phyloP scores from a whole-genome alignment of 176 grass and related monocot species.

The Thalia dealbata region DNA sequence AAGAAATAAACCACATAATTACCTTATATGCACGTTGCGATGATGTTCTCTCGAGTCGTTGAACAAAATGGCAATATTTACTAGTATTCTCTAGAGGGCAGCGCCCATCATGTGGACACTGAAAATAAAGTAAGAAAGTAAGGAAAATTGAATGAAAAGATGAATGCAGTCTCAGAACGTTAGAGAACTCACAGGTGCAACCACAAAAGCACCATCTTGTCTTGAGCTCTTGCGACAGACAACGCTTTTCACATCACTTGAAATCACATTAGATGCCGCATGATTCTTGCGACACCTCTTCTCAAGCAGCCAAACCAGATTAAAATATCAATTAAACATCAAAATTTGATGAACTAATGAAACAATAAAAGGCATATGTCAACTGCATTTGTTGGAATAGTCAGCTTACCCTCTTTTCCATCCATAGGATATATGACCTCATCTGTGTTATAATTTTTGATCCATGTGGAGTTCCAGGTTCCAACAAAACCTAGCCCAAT shows the following conservation, averaged over 20 bases:
- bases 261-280: slow-evolving; percentile 24
- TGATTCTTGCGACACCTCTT: slow-evolving; percentile 49
- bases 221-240: slow-evolving; percentile 25
- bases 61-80: slow-evolving; percentile 98
- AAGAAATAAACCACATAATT: background rate
- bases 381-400: slow-evolving; percentile 2
- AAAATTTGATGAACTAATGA: slow-evolving; percentile 14
- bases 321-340: slow-evolving; percentile 17
- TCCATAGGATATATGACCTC: slow-evolving; percentile 97
- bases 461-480: slow-evolving; percentile 97
- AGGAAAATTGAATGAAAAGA: background rate
- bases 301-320: slow-evolving; percentile 22
- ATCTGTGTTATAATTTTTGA: slow-evolving; percentile 92
- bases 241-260: slow-evolving; percentile 45
- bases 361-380: slow-evolving; percentile 11
- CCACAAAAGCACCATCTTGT: slow-evolving; percentile 77
- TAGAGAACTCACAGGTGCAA: slow-evolving; percentile 73
- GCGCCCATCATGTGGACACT: slow-evolving; percentile 88
- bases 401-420: slow-evolving; percentile 86
- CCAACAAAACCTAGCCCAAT: slow-evolving; percentile 69
- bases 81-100: slow-evolving; percentile 84
- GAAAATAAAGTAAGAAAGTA: slow-evolving; percentile 11
- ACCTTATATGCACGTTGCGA: slow-evolving; percentile 86
- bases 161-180: background rate
- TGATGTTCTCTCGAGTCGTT: slow-evolving; percentile 88